phyloP scores from a whole-genome alignment of 2,329 filamentous ascomycete genomes.

The Claviceps sp. region DNA sequence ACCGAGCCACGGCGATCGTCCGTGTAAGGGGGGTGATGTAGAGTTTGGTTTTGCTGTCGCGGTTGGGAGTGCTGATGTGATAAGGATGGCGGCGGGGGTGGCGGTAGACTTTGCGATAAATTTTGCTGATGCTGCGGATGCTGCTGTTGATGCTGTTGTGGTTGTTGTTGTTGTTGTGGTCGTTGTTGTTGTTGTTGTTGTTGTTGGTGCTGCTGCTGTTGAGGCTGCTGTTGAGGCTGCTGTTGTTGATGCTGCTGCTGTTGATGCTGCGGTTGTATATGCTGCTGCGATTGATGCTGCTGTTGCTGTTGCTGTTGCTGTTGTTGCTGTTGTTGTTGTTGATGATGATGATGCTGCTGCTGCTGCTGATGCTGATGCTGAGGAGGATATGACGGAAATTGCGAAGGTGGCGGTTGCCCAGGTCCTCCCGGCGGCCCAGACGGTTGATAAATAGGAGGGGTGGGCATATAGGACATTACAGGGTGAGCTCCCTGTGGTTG shows the following conservation, averaged over 20 bases:
- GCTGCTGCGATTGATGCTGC: slow-evolving; percentile 8
- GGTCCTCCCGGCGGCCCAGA: slow-evolving; percentile 25
- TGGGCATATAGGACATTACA: slow-evolving; percentile 73
- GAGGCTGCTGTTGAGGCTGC: too few relatives aligned
- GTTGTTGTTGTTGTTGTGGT: too few relatives aligned
- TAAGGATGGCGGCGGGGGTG: too few relatives aligned
- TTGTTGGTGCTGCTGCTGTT: too few relatives aligned
- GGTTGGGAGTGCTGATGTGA: not conserved
- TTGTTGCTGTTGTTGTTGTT: not conserved
- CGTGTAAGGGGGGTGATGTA: slow-evolving; percentile 51
- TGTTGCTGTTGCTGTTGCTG: not conserved
- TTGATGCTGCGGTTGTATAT: slow-evolving; percentile 12
- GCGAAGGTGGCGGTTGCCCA: slow-evolving; percentile 24
- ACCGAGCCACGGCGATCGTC: slow-evolving; percentile 66
- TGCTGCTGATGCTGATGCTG: slow-evolving; percentile 22
- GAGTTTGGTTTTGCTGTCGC: slow-evolving; percentile 6
- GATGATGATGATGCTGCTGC: slow-evolving; percentile 14
- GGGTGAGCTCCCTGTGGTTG: slow-evolving; percentile 45
- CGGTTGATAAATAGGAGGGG: slow-evolving; percentile 62
- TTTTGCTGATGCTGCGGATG: too few relatives aligned
- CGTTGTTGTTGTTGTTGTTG: too few relatives aligned
- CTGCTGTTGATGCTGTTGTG: too few relatives aligned
- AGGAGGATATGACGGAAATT: slow-evolving; percentile 24
- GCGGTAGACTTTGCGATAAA: too few relatives aligned
- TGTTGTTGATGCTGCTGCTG: too few relatives aligned